Base-by-base conservation (phyloP, 2,329 filamentous ascomycete species). In the Leptographium radiaticola region DNA sequence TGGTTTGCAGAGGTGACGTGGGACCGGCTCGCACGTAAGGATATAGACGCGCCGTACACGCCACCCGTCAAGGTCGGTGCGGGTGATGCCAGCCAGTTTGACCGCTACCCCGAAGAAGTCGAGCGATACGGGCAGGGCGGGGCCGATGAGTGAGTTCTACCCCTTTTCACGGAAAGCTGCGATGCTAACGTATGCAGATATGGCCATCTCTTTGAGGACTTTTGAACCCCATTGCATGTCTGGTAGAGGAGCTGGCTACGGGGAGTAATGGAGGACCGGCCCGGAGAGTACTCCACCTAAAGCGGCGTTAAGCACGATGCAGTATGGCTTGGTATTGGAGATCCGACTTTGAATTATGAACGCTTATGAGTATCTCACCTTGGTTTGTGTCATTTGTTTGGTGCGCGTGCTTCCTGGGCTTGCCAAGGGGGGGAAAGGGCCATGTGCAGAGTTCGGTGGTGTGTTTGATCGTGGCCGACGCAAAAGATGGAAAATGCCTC, bases 1-100 rank as follows among this genome's bases (percentile, higher is more conserved):
- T 98, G 93, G 93, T 98, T 98, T 65, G 80, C 87, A 9, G 93
- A 98, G 71, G 93, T 98, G 51, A 97, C 93, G 3, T 98, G 93
- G 93, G 93, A 98, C 64, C 78, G 93, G 58, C 73, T 98, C 62
- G 84, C 87, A 40, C 86, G 89, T 68, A 97, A 96, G 71, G 93
- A 98, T 64, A 98, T 98, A 57, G 93, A 98, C 70, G 93, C 93
- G 40, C 93, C 93, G 6, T 98, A 98, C 67, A 93, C 95, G 53
- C 93, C 93, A 16, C 93, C 93, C 0, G 91, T 98, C 57, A 87
- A 93, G 67, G 90, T 89, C 44, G 93, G 93, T 44, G 85, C 89
- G 34, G 93, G 93, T 56, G 93, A 98, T 71, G 89, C 93, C 51
- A 96, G 90, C 70, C 87, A 96, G 69, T 98, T 98, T 66, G 93